phyloP scores from a whole-genome alignment of 176 grass and related monocot species.

The Carex littledalei region DNA sequence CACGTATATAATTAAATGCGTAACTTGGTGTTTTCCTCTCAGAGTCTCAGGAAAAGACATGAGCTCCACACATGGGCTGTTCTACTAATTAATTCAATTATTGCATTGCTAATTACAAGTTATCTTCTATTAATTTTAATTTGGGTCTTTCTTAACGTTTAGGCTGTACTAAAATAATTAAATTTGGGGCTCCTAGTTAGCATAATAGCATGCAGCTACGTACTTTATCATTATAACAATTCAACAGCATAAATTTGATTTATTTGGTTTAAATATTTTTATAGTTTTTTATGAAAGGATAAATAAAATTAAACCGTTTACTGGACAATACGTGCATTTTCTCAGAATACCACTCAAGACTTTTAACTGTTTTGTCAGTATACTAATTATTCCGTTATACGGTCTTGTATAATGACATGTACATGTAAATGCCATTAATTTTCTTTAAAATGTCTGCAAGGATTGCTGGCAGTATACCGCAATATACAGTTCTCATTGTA shows the following conservation, averaged over 20 bases:
- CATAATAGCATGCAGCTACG: neutral
- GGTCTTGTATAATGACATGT: neutral
- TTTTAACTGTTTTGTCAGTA: neutral
- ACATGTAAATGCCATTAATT: neutral
- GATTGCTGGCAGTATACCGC: neutral
- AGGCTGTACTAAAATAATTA: neutral
- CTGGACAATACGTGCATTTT: neutral
- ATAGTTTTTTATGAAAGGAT: neutral
- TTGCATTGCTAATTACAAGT: neutral
- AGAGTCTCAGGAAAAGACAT: neutral
- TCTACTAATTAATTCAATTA: neutral
- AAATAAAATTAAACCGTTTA: neutral
- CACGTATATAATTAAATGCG: neutral
- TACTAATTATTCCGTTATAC: neutral
- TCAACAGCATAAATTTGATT: neutral
- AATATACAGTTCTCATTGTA: neutral
- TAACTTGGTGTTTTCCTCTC: neutral
- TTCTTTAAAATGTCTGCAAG: neutral
- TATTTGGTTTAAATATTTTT: no score
- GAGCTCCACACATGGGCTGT: conserved; percentile 2
- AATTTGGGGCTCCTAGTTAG: neutral
- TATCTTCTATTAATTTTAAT: neutral
- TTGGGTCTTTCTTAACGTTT: neutral
- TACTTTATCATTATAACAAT: neutral
- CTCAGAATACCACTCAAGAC: neutral